phyloP scores from a whole-genome alignment of 106 monocot genomes.

The Dendrobium nobile region DNA sequence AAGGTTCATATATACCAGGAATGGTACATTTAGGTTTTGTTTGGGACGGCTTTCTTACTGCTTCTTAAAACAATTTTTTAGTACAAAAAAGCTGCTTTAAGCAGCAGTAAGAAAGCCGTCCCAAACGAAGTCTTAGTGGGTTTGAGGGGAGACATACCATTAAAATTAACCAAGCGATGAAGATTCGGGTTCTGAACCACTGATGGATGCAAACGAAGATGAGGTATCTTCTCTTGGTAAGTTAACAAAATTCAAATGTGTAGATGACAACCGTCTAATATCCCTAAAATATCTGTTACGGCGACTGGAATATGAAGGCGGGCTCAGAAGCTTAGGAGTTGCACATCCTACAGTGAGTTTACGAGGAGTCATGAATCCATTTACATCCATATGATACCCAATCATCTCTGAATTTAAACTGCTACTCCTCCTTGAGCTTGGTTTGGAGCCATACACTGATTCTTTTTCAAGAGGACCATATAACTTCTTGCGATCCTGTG shows the following conservation, averaged over 20 bases:
- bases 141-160: background rate
- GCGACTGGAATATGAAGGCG: conserved; percentile 67
- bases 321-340: conserved; percentile 69
- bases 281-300: conserved; percentile 66
- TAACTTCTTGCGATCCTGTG: conserved; percentile 83
- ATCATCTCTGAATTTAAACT: conserved; percentile 45
- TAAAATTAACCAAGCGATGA: conserved; percentile 16
- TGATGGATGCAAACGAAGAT: conserved; percentile 76
- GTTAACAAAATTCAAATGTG: conserved; percentile 46
- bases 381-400: conserved; percentile 29
- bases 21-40: background rate
- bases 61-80: no score
- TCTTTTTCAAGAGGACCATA: conserved; percentile 66
- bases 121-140: background rate
- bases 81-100: no score
- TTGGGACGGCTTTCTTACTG: no score
- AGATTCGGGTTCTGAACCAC: conserved; percentile 80
- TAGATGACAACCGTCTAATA: conserved; percentile 37
- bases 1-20: background rate
- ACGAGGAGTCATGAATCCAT: conserved; percentile 43
- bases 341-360: conserved; percentile 54
- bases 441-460: conserved; percentile 51
- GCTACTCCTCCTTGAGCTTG: conserved; percentile 44
- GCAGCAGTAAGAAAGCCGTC: no score
- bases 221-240: conserved; percentile 57